These are phyloP conservation scores for Spathaspora hagerdaliae DNA, from an alignment of 805 yeast genomes.

Conservation along the genomic window DNA sequence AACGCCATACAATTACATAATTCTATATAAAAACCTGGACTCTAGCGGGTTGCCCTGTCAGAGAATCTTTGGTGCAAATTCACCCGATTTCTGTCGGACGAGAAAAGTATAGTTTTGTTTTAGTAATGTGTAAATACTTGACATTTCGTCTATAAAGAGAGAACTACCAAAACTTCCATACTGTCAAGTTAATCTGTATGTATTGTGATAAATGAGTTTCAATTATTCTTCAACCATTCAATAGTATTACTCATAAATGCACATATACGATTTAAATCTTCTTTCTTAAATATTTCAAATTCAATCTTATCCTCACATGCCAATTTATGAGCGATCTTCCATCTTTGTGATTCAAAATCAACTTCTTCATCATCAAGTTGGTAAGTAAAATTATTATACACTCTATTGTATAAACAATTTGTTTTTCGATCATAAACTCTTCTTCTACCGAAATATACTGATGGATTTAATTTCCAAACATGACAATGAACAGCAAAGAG, in stretches of 20 bases:
- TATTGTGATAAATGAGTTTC: no score
- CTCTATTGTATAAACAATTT: conserved; percentile 8
- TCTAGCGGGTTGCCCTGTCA: no score
- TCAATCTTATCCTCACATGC: conserved; percentile 9
- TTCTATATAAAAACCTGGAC: no score
- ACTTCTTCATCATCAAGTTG: conserved; percentile 3
- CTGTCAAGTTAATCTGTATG: no score
- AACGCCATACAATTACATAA: no score
- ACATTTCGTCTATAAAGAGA: no score
- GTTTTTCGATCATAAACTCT: conserved; percentile 3
- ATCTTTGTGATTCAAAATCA: conserved; percentile 12
- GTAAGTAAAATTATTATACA: conserved; percentile 7
- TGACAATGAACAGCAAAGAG: conserved; percentile 11
- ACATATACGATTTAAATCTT: conserved; percentile 13
- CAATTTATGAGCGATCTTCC: conserved; percentile 8
- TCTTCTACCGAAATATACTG: conserved; percentile 4
- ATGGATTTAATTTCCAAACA: conserved; percentile 14
- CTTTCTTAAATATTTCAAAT: no score
- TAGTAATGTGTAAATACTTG: no score
- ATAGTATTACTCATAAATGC: conserved; percentile 9
- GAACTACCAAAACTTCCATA: no score
- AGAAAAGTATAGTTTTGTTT: no score
- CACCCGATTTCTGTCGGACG: no score
- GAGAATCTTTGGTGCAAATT: no score
- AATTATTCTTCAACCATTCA: conserved; percentile 7